These are phyloP conservation scores for Globisporangium yorkense DNA, from an alignment of 352 stramenopile species.

Conservation along the genomic window DNA sequence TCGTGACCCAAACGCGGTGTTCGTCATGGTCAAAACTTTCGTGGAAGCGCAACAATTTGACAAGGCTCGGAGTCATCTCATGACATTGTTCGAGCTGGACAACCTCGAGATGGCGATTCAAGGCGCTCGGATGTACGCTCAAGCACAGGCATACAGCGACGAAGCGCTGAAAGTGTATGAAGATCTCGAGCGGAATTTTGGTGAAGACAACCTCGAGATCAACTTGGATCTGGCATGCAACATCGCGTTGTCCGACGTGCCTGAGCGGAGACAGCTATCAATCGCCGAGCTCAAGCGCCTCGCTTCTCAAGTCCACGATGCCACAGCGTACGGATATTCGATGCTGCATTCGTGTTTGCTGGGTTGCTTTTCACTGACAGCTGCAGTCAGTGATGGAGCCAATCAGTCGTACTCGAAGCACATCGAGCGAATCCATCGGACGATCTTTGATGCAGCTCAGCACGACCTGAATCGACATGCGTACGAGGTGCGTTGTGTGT, in stretches of 20 bases:
- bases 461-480: slow-evolving; percentile 26
- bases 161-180: slow-evolving; percentile 56
- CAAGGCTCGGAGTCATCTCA: slow-evolving; percentile 37
- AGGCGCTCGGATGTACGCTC: slow-evolving; percentile 36
- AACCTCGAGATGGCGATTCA: slow-evolving; percentile 35
- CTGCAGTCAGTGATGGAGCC: slow-evolving; percentile 9
- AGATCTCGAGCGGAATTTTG: slow-evolving; percentile 55
- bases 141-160: slow-evolving; percentile 39
- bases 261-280: slow-evolving; percentile 20
- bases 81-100: slow-evolving; percentile 50
- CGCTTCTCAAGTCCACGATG: slow-evolving; percentile 18
- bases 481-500: slow-evolving; percentile 26
- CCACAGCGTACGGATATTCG: slow-evolving; percentile 15
- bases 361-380: background rate
- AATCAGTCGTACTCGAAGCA: slow-evolving; percentile 7
- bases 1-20: slow-evolving; percentile 25
- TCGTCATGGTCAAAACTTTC: slow-evolving; percentile 60
- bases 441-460: slow-evolving; percentile 44
- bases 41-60: slow-evolving; percentile 35
- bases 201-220: slow-evolving; percentile 46
- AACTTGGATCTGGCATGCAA: slow-evolving; percentile 60
- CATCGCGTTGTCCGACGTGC: slow-evolving; percentile 29
- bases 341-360: background rate
- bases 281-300: slow-evolving; percentile 42
- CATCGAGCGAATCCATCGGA: slow-evolving; percentile 22